Evolutionary conservation across 2,329 filamentous ascomycete species (phyloP).

Genomic region (Phialophora chinensis): DNA sequence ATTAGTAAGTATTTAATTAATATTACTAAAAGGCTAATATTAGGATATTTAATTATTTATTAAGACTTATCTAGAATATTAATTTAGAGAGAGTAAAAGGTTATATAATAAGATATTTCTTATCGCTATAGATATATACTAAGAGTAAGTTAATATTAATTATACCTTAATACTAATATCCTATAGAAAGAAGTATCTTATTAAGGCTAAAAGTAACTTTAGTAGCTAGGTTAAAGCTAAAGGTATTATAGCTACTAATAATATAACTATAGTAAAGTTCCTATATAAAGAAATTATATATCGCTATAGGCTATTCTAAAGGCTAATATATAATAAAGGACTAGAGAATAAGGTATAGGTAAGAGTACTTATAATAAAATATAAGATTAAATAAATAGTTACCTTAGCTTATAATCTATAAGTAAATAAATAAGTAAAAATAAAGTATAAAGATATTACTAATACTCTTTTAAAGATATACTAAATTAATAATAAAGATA

Average conservation of each 20-base stretch:
- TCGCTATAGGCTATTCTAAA: not conserved
- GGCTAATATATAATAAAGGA: not conserved
- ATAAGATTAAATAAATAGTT: not conserved
- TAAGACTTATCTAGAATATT: not conserved
- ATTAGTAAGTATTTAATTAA: not conserved
- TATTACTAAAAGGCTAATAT: constrained; percentile 3
- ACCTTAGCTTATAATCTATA: not conserved
- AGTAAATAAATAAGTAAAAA: not conserved
- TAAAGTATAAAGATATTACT: not conserved
- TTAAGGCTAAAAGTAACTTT: constrained; percentile 4
- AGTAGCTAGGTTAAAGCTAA: not conserved
- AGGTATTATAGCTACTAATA: not conserved
- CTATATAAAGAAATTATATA: constrained; percentile 7
- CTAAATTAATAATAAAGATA: too few species aligned
- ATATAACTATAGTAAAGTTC: not conserved
- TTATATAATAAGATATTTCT: constrained; percentile 1
- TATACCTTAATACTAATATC: not conserved
- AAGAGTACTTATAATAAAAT: not conserved
- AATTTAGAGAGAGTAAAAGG: not conserved
- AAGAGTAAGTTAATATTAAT: not conserved
- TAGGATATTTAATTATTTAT: not conserved
- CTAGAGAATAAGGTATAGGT: constrained; percentile 1
- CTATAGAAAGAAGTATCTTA: not conserved
- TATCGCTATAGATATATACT: not conserved
- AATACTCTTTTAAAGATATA: constrained; percentile 3